Base-by-base conservation (phyloP, 1,284 basidiomycete species). In the Trametes sp. region DNA sequence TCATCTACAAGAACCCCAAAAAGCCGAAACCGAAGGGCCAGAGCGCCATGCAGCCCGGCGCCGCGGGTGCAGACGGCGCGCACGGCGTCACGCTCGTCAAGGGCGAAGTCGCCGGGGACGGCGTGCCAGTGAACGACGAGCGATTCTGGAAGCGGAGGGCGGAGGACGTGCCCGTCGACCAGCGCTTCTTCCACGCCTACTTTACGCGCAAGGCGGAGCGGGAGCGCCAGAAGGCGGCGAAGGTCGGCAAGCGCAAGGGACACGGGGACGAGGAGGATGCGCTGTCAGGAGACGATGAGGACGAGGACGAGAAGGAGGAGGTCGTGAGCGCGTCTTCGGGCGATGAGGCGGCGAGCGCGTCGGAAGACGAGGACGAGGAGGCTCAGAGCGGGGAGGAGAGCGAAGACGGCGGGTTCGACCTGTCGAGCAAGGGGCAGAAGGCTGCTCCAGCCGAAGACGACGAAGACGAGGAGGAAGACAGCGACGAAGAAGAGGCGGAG, bases 1-100 rank as follows among this genome's bases (percentile, higher is more conserved):
- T 92, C 77, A 93, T 98, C 31, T 98, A 96, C 82, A 94, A 96
- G 74, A 98, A 98, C 75, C 92, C 96, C 2, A 99, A 98, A 82
- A 94, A 96, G 78, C 74, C 76, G 0, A 87, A 84, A 48, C 78
- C 87, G 4, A 92, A 90, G 68, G 93, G 95, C 24, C 84, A 89
- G 2, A 94, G 92, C 63, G 92, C 93, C 65, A 99, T 99, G 98
- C 98, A 99, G 78, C 96, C 96, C n/a, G 90, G 92, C 2, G 85
- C 83, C n/a, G n/a, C n/a, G n/a, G n/a, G n/a, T 49, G 75, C 77
- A 2, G 64, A 82, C 19, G 87, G 88, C n/a, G 85, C 87, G 4
- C 80, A 80, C 46, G 85, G 79, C 59, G 90, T 98, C 23, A 89
- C 92, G 67, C 80, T 92, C 59, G 75, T 90, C 66, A 90, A 88